These are phyloP conservation scores for Neofusicoccum parvum DNA, from an alignment of 2,329 filamentous ascomycete genomes.

Conservation along the genomic window DNA sequence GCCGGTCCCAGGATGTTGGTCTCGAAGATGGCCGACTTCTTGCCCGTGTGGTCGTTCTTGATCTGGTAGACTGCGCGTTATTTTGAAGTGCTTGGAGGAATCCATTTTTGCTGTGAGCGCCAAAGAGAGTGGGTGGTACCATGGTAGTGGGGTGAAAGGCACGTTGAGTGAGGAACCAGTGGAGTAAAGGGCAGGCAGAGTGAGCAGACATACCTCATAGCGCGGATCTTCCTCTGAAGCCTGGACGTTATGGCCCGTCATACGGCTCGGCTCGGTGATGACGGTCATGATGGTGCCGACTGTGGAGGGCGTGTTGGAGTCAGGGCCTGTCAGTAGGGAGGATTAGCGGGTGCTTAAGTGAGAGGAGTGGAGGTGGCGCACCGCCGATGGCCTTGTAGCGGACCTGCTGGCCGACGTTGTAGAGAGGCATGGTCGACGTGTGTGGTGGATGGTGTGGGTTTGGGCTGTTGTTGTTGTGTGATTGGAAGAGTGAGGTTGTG, in stretches of 20 bases:
- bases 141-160: no score
- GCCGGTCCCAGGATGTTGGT: neutral
- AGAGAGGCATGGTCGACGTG: slow-evolving; percentile 2
- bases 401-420: slow-evolving; percentile 2
- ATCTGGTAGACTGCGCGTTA: neutral
- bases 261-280: neutral
- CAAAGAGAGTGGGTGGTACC: no score
- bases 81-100: no score
- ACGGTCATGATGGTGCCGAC: neutral
- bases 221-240: neutral
- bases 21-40: neutral
- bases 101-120: neutral
- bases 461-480: neutral
- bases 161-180: neutral
- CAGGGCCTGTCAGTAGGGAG: neutral
- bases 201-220: neutral
- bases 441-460: neutral
- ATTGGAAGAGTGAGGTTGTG: neutral
- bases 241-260: neutral
- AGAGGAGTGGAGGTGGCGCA: neutral
- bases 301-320: slow-evolving; percentile 2
- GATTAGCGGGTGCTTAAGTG: neutral
- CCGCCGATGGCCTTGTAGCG: slow-evolving; percentile 16
- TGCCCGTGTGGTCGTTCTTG: slow-evolving; percentile 2
- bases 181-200: neutral